Evolutionary conservation across 148 eudicot species (phyloP).

Genomic region (Simmondsia chinensis): DNA sequence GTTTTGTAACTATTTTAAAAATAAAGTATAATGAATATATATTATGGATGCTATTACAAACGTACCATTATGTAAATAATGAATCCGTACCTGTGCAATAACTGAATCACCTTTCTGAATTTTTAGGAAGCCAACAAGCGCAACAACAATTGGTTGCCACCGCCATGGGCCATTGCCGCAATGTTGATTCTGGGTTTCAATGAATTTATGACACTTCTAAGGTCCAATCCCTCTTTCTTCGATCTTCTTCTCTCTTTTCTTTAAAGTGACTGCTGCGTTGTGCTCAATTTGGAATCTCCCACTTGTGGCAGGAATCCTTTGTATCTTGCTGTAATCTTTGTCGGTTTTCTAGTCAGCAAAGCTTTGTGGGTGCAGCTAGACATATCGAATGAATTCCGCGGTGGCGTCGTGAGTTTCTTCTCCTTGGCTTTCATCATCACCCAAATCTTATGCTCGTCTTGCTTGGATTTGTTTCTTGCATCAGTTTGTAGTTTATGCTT

Average conservation of each 20-base stretch:
- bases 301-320: constrained; percentile 76
- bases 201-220: constrained; percentile 94
- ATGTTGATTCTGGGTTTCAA: constrained; percentile 78
- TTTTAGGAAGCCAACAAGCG: constrained; percentile 92
- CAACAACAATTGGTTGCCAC: constrained; percentile 92
- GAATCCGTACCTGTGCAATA: background rate
- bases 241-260: background rate
- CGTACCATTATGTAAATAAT: too few relatives aligned
- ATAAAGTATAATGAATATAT: too few relatives aligned
- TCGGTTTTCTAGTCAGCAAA: constrained; percentile 60
- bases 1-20: too few relatives aligned
- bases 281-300: constrained; percentile 1
- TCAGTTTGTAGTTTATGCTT: too few relatives aligned
- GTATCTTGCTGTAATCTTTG: constrained; percentile 67
- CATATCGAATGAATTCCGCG: constrained; percentile 69
- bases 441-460: too few relatives aligned
- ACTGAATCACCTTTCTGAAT: background rate
- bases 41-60: too few relatives aligned
- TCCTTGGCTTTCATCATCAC: too few relatives aligned
- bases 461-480: too few relatives aligned
- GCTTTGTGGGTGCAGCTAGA: constrained; percentile 98
- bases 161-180: constrained; percentile 98
- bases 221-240: constrained; percentile 27
- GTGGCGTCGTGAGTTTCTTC: constrained; percentile 68
- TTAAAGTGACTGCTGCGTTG: background rate